These are phyloP conservation scores for Metarhizium rileyi DNA, from an alignment of 2,329 filamentous ascomycete species.

Conservation along the genomic window DNA sequence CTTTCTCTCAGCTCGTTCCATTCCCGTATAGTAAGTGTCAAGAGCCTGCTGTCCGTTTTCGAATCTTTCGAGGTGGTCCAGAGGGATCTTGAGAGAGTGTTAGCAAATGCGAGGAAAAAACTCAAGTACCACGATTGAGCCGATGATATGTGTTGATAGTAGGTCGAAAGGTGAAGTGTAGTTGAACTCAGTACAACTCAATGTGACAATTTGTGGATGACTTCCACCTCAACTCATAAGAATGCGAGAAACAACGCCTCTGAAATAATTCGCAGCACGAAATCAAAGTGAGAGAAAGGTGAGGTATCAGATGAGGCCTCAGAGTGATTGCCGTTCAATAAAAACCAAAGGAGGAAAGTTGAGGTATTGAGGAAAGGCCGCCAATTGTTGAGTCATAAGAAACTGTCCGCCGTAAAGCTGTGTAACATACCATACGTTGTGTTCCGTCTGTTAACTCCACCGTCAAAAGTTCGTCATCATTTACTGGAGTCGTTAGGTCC, in stretches of 20 bases:
- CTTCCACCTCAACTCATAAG: background rate
- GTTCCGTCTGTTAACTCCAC: slow-evolving; percentile 38
- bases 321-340: background rate
- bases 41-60: slow-evolving; percentile 24
- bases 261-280: no score
- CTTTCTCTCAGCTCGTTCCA: slow-evolving; percentile 15
- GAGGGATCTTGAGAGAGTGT: slow-evolving; percentile 19
- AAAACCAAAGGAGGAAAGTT: background rate
- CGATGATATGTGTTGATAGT: background rate
- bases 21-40: slow-evolving; percentile 10
- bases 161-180: background rate
- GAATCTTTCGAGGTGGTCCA: slow-evolving; percentile 19
- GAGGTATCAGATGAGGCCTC: background rate
- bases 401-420: background rate
- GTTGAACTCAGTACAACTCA: background rate
- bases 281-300: background rate
- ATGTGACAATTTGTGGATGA: background rate
- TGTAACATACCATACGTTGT: slow-evolving; percentile 27
- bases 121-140: background rate
- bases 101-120: slow-evolving; percentile 6
- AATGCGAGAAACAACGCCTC: background rate
- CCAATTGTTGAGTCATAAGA: background rate
- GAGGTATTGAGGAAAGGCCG: background rate
- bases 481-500: slow-evolving; percentile 17
- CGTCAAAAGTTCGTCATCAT: slow-evolving; percentile 20